These are phyloP conservation scores for Aspergillus persii DNA, from an alignment of 2,329 filamentous ascomycete genomes.

Conservation along the genomic window DNA sequence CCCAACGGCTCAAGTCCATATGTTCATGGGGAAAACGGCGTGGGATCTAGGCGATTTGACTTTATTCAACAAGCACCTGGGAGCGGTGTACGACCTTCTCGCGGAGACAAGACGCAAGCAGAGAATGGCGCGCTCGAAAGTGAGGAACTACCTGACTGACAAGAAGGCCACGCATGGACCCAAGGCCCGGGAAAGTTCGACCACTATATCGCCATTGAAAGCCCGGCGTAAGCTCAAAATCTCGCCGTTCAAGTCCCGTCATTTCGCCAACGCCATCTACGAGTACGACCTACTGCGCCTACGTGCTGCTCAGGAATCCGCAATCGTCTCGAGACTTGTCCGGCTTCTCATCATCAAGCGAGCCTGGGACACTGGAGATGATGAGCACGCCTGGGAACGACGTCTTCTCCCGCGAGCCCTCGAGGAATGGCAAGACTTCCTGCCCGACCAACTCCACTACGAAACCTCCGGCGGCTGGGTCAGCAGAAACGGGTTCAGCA, in stretches of 20 bases:
- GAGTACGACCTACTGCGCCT: slow-evolving; percentile 33
- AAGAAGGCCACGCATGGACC: neutral
- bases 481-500: slow-evolving; percentile 30
- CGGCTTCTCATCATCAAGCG: slow-evolving; percentile 20
- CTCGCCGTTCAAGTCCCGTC: slow-evolving; percentile 18
- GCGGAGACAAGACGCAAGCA: slow-evolving; percentile 27
- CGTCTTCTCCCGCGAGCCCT: slow-evolving; percentile 44
- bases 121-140: slow-evolving; percentile 22
- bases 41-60: slow-evolving; percentile 20
- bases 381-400: slow-evolving; percentile 29
- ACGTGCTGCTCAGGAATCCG: slow-evolving; percentile 28
- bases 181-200: neutral
- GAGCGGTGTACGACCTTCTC: slow-evolving; percentile 30
- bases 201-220: too few species aligned
- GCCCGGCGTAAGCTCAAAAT: neutral
- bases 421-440: slow-evolving; percentile 49
- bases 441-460: slow-evolving; percentile 41
- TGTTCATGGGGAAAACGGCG: slow-evolving; percentile 30
- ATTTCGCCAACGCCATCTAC: slow-evolving; percentile 30
- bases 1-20: slow-evolving; percentile 58
- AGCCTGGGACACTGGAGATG: slow-evolving; percentile 12
- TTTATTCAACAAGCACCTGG: slow-evolving; percentile 27
- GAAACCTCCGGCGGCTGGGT: slow-evolving; percentile 41
- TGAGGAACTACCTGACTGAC: slow-evolving; percentile 25
- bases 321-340: slow-evolving; percentile 23